A percentile compares a stretch with the other conserved stretches of the same genome.
Conservation (phyloP, 1,284 basidiomycete species). For the Microstroma glucosiphilum region DNA sequence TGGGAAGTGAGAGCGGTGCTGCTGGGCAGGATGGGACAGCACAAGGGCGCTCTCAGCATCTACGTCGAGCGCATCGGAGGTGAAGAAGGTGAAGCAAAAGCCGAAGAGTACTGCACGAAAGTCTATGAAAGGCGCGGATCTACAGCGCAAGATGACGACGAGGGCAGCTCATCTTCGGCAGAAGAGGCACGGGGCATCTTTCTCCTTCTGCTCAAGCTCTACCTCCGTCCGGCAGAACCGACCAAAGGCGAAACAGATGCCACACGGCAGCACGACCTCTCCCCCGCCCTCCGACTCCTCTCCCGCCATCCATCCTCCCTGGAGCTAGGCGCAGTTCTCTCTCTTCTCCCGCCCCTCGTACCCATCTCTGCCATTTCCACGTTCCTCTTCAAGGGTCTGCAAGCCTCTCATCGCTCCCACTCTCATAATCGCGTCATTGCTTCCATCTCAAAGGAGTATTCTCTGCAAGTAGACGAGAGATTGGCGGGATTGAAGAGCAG, state of each 20-base stretch:
- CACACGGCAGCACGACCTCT: conserved; percentile 14
- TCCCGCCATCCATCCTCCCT: conserved; percentile 73
- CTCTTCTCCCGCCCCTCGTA: conserved; percentile 80
- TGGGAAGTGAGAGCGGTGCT: conserved; percentile 78
- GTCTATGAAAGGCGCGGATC: conserved; percentile 8
- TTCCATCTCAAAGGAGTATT: conserved; percentile 64
- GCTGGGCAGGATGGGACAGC: conserved; percentile 78
- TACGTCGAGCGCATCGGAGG: conserved; percentile 71
- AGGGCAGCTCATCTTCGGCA: neutral
- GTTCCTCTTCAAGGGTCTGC: conserved; percentile 55
- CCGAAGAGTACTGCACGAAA: conserved; percentile 61
- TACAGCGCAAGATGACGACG: neutral
- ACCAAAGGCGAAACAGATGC: neutral
- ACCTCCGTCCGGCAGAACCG: conserved; percentile 63
- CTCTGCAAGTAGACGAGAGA: conserved; percentile 65
- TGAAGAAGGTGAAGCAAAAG: conserved; percentile 66
- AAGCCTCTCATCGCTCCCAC: conserved; percentile 22
- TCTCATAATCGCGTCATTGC: conserved; percentile 55
- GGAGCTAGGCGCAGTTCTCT: conserved; percentile 70
- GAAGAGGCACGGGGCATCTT: conserved; percentile 58
- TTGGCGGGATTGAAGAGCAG: conserved; percentile 70
- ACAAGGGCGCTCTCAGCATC: conserved; percentile 84
- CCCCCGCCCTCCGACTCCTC: conserved; percentile 76
- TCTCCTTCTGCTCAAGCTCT: conserved; percentile 76
- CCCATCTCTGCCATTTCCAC: conserved; percentile 69